phyloP scores from a whole-genome alignment of 129 eudicot genomes.

The Flaveria trinervia region DNA sequence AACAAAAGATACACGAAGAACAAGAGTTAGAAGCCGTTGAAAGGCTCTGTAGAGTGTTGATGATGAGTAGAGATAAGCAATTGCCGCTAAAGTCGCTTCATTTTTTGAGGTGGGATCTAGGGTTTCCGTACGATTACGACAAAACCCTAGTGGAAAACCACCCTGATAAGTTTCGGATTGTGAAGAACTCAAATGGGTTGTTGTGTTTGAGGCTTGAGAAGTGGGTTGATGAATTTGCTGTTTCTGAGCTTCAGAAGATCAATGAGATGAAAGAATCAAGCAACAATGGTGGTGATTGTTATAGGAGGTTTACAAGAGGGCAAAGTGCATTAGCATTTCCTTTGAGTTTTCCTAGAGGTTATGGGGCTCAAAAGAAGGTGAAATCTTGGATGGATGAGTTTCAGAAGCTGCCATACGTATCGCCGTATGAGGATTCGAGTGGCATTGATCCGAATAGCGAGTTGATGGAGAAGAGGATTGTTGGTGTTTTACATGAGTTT shows the following conservation, averaged over 20 bases:
- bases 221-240: slow-evolving; percentile 13
- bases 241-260: slow-evolving; percentile 49
- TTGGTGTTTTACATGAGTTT: slow-evolving; percentile 86
- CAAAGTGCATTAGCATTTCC: slow-evolving; percentile 52
- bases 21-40: slow-evolving; percentile 45
- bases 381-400: slow-evolving; percentile 97
- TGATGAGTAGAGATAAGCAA: slow-evolving; percentile 57
- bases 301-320: slow-evolving; percentile 17
- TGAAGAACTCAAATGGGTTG: slow-evolving; percentile 7
- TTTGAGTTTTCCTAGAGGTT: slow-evolving; percentile 79
- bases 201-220: not conserved
- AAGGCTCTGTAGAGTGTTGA: slow-evolving; percentile 42
- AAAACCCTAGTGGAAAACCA: not conserved
- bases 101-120: slow-evolving; percentile 69
- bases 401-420: slow-evolving; percentile 79
- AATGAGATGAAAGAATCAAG: slow-evolving; percentile 29
- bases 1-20: slow-evolving; percentile 36
- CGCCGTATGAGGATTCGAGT: slow-evolving; percentile 79
- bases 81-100: slow-evolving; percentile 59
- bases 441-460: slow-evolving; percentile 70
- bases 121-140: slow-evolving; percentile 77
- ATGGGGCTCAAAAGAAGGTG: slow-evolving; percentile 86
- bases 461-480: slow-evolving; percentile 88
- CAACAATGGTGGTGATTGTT: not conserved
- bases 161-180: not conserved